A percentile compares a stretch with the other conserved stretches of the same genome.
phyloP scores from a whole-genome alignment of 139 green algal genomes.

The Diplosphaera chodatii region DNA sequence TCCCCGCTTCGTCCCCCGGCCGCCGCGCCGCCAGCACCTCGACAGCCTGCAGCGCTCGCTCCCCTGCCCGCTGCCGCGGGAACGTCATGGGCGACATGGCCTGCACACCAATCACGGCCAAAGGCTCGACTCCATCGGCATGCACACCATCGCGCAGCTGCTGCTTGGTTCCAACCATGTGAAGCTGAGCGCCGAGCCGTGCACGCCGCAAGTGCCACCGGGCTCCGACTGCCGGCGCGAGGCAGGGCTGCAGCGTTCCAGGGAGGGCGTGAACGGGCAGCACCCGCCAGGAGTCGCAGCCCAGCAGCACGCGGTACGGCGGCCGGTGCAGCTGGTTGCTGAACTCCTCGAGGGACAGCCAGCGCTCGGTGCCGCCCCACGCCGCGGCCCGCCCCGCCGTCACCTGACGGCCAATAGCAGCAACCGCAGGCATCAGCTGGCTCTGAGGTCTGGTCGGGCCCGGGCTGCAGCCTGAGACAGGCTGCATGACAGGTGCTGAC shows the following conservation, averaged over 20 bases:
- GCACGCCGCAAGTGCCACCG: no score
- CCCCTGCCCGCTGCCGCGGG: conserved; percentile 22
- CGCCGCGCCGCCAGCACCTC: conserved; percentile 16
- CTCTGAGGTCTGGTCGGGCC: no score
- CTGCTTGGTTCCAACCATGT: no score
- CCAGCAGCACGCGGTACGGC: conserved; percentile 37
- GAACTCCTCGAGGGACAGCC: conserved; percentile 43
- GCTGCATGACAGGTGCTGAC: no score
- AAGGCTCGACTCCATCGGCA: background rate
- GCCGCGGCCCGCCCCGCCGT: background rate
- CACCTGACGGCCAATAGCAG: background rate
- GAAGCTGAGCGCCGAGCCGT: no score
- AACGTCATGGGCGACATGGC: conserved; percentile 35
- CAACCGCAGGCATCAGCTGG: no score
- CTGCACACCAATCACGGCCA: conserved; percentile 5
- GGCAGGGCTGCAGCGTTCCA: background rate
- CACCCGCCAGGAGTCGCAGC: conserved; percentile 48
- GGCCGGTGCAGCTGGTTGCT: conserved; percentile 28
- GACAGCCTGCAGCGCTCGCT: conserved; percentile 47
- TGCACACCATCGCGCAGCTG: background rate
- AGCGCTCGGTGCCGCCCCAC: conserved; percentile 45
- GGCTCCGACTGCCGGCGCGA: no score
- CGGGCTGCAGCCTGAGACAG: no score
- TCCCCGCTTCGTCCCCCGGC: background rate
- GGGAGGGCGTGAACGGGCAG: background rate